Conservation (phyloP, 768 basidiomycete species). For the Lentinula lateritia region DNA sequence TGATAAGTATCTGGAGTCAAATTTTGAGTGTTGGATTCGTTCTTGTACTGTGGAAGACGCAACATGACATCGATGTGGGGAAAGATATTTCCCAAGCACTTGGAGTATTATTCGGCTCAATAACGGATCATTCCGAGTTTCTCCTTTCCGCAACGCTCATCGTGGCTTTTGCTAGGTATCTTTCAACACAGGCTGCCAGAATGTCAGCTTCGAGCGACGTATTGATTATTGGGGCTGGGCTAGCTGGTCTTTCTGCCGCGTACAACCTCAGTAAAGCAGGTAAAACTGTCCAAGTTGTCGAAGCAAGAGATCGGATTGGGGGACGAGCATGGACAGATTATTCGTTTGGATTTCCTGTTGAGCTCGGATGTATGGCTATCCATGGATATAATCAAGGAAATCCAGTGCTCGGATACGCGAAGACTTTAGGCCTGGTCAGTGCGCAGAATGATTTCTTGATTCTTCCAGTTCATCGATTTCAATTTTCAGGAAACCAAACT, state of each 20-base stretch:
- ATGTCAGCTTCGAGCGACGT: background rate
- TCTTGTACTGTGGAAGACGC: background rate
- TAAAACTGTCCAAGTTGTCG: background rate
- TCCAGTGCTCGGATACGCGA: constrained; percentile 5
- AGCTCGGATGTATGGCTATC: constrained; percentile 8
- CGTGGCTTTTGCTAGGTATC: background rate
- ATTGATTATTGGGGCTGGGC: constrained; percentile 1
- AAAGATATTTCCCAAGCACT: background rate
- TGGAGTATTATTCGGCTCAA: background rate
- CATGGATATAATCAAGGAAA: constrained; percentile 8
- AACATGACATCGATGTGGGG: background rate
- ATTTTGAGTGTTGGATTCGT: no score
- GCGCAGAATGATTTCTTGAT: background rate
- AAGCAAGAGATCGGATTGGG: constrained; percentile 6
- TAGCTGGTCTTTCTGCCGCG: background rate
- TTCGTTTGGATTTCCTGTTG: constrained; percentile 7
- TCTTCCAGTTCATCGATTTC: background rate
- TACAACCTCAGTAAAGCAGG: constrained; percentile 3
- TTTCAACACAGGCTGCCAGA: background rate
- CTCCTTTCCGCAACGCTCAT: background rate
- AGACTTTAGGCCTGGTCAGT: background rate
- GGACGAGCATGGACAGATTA: constrained; percentile 3
- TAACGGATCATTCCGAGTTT: background rate
- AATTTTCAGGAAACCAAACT: constrained; percentile 1
- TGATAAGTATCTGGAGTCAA: background rate